Conservation (phyloP, 108 stramenopile genomes). For the Discostella stelligeroides region DNA sequence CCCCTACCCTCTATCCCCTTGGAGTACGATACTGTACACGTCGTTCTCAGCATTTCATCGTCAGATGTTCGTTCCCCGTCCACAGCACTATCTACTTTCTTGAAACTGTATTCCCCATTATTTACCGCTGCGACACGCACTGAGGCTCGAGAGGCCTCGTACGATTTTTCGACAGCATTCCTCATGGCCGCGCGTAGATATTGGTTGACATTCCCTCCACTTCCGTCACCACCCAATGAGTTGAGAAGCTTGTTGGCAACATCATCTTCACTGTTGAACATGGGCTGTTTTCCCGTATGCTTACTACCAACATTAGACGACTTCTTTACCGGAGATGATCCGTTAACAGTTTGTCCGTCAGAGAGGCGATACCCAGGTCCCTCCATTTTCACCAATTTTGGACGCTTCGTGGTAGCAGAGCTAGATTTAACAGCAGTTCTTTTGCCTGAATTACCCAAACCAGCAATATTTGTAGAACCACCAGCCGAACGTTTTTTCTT, state of each 20-base stretch:
- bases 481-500: conserved; percentile 4
- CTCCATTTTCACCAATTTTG: conserved; percentile 33
- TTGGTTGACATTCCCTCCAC: conserved; percentile 56
- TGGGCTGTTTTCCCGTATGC: background rate
- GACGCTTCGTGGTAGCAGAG: conserved; percentile 17
- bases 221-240: conserved; percentile 49
- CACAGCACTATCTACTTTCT: conserved; percentile 19
- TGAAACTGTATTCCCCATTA: conserved; percentile 47
- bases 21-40: conserved; percentile 51
- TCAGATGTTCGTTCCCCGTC: conserved; percentile 34
- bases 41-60: conserved; percentile 19
- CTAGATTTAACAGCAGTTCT: conserved; percentile 28
- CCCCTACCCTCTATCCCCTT: conserved; percentile 80
- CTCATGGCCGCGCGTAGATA: conserved; percentile 79
- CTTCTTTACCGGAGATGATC: conserved; percentile 22
- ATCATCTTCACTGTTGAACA: conserved; percentile 59
- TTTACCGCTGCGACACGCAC: conserved; percentile 74
- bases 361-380: conserved; percentile 48
- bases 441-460: conserved; percentile 3
- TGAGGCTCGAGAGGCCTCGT: conserved; percentile 75
- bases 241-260: conserved; percentile 64
- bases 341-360: conserved; percentile 37
- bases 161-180: conserved; percentile 75
- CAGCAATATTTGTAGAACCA: background rate
- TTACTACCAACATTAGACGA: background rate